These are phyloP conservation scores for Aureobasidium melanogenum DNA, from an alignment of 2,329 filamentous ascomycete genomes.

Conservation along the genomic window DNA sequence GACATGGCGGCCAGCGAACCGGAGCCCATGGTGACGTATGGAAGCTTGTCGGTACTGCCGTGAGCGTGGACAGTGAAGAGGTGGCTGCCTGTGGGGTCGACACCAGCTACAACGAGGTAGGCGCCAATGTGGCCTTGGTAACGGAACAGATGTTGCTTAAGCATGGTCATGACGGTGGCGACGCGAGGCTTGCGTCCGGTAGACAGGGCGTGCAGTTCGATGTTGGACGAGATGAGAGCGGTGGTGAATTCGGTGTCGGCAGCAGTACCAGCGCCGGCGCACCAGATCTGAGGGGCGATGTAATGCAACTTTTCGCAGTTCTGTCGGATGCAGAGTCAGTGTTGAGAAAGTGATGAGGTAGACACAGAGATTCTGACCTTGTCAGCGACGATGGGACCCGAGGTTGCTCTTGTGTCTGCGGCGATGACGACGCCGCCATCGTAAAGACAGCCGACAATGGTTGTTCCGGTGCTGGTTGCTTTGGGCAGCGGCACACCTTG, in stretches of 20 bases:
- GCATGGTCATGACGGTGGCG: constrained; percentile 97
- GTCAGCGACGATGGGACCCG: constrained; percentile 96
- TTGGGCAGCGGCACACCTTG: constrained; percentile 91
- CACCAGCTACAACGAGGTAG: constrained; percentile 93
- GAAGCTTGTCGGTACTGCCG: constrained; percentile 95
- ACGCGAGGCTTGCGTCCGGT: constrained; percentile 95
- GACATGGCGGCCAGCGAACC: constrained; percentile 95
- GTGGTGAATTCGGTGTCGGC: constrained; percentile 99
- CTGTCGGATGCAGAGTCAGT: constrained; percentile 25
- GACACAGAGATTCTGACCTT: constrained; percentile 49
- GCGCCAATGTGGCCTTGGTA: constrained; percentile 97
- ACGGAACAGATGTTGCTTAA: constrained; percentile 98
- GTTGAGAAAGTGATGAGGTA: background rate
- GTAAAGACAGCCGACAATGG: constrained; percentile 94
- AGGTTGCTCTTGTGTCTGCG: constrained; percentile 94
- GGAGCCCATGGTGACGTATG: constrained; percentile 98
- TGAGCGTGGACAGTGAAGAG: constrained; percentile 98
- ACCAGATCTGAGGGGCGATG: constrained; percentile 98
- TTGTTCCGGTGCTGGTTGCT: constrained; percentile 96
- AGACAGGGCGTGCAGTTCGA: constrained; percentile 93
- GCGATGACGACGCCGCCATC: constrained; percentile 97
- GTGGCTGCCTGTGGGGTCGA: constrained; percentile 89
- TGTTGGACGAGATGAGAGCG: constrained; percentile 93
- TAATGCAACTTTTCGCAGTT: constrained; percentile 99
- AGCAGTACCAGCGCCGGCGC: constrained; percentile 92